These are phyloP conservation scores for Uronychia binucleata DNA, from an alignment of 73 alveolate species.

Conservation along the genomic window DNA sequence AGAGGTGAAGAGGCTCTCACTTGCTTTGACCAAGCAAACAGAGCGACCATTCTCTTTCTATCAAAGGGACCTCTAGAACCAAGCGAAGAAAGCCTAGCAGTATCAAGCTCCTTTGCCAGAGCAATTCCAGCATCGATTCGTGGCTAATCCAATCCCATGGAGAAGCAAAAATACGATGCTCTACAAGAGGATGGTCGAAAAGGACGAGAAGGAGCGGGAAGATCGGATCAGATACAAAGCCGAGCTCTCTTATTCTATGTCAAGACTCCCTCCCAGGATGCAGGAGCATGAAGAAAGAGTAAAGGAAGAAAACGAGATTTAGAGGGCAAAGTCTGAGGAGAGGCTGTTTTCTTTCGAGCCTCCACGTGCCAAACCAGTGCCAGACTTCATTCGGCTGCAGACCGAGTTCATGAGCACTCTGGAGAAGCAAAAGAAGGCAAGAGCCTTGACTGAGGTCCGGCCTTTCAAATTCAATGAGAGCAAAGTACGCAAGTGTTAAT, in stretches of 20 bases:
- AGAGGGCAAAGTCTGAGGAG: slow-evolving; percentile 65
- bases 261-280: slow-evolving; percentile 97
- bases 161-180: slow-evolving; percentile 68
- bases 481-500: no score
- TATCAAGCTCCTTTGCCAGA: slow-evolving; percentile 40
- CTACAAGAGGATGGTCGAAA: slow-evolving; percentile 68
- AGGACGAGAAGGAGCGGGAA: slow-evolving; percentile 78
- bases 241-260: slow-evolving; percentile 75
- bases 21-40: slow-evolving; percentile 64
- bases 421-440: slow-evolving; percentile 74
- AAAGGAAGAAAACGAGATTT: slow-evolving; percentile 36
- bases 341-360: slow-evolving; percentile 61
- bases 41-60: slow-evolving; percentile 82
- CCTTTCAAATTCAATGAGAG: slow-evolving; percentile 95
- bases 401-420: slow-evolving; percentile 78
- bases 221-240: slow-evolving; percentile 92
- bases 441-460: slow-evolving; percentile 83
- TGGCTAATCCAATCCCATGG: slow-evolving; percentile 82
- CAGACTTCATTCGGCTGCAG: slow-evolving; percentile 90
- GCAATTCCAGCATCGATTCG: slow-evolving; percentile 22
- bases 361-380: slow-evolving; percentile 88
- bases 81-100: slow-evolving; percentile 38
- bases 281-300: slow-evolving; percentile 88
- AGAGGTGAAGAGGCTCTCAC: slow-evolving; percentile 60
- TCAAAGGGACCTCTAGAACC: slow-evolving; percentile 53